Evolutionary conservation across 768 basidiomycete species (phyloP), one percentile per base, ranked within the genome.

Genomic region (Termitomyces sp.): DNA sequence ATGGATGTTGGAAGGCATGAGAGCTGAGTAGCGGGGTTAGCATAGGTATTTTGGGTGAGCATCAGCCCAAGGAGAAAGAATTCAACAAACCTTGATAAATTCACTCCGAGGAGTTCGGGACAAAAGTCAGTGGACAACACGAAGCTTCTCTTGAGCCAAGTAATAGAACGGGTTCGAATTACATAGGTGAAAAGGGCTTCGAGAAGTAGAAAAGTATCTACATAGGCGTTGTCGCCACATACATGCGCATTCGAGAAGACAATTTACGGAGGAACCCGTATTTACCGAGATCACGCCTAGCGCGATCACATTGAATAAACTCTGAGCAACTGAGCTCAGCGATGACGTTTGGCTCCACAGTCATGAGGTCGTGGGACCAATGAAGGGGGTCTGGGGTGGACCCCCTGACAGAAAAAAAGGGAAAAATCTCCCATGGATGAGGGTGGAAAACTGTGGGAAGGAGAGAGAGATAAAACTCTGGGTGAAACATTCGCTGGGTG

Each of bases 361-460:
- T 69, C 74, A 74, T 71, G 69, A 70, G 72, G 71, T 57, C 65
- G 65, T 69, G 68, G 64, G 69, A 67, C 58, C 41, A 34, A 4
- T 27, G 27, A 27, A 27, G 54, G 30, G 30, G n/a, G n/a, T n/a
- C n/a, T n/a, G n/a, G n/a, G n/a, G n/a, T n/a, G n/a, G n/a, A n/a
- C 20, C 45, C 20, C n/a, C 45, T 42, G 31, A 46, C 30, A 45
- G 24, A 41, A 33, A 20, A 20, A 39, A 54, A 13, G 54, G 54
- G n/a, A 65, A 18, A 5, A 1, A 16, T 39, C 37, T 41, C 39
- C 39, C 39, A 18, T 18, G 16, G 44, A 20, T 22, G 44, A 42
- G 41, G n/a, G 12, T 22, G 12, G 22, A 24, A 24, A 24, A 13
- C 12, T 30, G 47, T n/a, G 31, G 15, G 45, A 27, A 12, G 16